Evolutionary conservation across 2,329 filamentous ascomycete genomes (phyloP).

Genomic region (Cytospora piceae): DNA sequence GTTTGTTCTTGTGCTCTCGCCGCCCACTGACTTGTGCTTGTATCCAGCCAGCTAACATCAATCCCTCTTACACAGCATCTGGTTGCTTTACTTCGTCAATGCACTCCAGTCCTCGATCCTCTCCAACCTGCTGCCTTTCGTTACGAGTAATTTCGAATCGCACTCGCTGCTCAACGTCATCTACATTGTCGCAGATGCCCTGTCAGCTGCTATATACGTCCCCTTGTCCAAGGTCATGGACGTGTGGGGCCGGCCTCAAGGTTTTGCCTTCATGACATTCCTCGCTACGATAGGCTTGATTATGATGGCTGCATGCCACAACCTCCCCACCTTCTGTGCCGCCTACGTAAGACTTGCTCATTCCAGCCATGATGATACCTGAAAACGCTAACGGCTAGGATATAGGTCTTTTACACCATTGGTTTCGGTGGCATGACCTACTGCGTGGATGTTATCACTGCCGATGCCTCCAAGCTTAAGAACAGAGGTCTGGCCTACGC

Average conservation of each 20-base stretch:
- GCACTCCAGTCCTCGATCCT: conserved; percentile 51
- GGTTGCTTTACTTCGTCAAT: conserved; percentile 55
- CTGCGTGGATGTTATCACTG: conserved; percentile 64
- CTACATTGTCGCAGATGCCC: conserved; percentile 55
- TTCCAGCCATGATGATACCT: neutral
- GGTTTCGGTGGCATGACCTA: conserved; percentile 63
- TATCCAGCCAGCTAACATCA: neutral
- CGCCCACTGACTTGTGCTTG: neutral
- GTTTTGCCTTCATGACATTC: conserved; percentile 45
- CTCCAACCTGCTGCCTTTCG: conserved; percentile 47
- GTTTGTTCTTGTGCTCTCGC: conserved; percentile 30
- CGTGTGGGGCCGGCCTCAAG: conserved; percentile 52
- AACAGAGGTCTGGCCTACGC: conserved; percentile 66
- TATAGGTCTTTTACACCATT: conserved; percentile 63
- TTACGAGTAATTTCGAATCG: conserved; percentile 53
- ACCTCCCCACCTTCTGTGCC: conserved; percentile 54
- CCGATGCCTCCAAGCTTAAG: conserved; percentile 66
- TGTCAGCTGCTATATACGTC: conserved; percentile 61
- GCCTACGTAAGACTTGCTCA: conserved; percentile 36
- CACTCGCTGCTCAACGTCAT: conserved; percentile 60
- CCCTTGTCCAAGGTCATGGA: conserved; percentile 53
- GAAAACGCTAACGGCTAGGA: conserved; percentile 32
- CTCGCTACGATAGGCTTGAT: conserved; percentile 55
- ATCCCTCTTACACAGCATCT: conserved; percentile 46
- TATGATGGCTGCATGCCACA: conserved; percentile 62